Conservation (phyloP, 257 asterid genomes). For the Oldenlandia corymbosa region DNA sequence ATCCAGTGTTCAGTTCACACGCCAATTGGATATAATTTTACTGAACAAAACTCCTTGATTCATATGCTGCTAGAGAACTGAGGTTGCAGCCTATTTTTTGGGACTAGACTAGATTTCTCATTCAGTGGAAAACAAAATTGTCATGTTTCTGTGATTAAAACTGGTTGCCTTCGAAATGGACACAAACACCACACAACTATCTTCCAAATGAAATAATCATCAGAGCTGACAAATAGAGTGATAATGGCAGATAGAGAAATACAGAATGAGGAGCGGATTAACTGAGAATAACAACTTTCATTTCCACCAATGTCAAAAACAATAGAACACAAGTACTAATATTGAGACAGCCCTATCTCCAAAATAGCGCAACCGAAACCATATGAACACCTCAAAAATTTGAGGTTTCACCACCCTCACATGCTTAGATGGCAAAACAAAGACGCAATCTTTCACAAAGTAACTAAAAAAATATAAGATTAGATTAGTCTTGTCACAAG, state of each 20-base stretch:
- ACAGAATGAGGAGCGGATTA: no score
- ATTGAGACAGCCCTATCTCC: background rate
- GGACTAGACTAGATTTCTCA: no score
- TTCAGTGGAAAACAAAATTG: no score
- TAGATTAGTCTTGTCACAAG: constrained; percentile 44
- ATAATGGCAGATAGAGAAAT: background rate
- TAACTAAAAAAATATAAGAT: constrained; percentile 31
- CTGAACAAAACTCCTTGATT: constrained; percentile 8
- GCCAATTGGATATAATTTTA: constrained; percentile 20
- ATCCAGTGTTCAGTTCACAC: no score
- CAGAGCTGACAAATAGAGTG: background rate
- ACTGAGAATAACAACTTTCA: background rate
- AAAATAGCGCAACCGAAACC: background rate
- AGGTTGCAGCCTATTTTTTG: no score
- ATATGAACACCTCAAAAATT: constrained; percentile 13
- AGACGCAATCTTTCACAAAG: constrained; percentile 32
- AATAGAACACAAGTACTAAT: background rate
- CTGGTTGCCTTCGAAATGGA: no score
- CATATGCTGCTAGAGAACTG: no score
- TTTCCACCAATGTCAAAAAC: constrained; percentile 5
- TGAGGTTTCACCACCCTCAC: constrained; percentile 18
- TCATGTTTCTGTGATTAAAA: no score
- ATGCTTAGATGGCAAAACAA: constrained; percentile 14
- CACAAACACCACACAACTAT: no score
- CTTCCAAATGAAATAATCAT: background rate